Percentiles rank a stretch among this genome's conserved stretches.
These are phyloP conservation scores for Pharnaceum exiguum DNA, from an alignment of 148 eudicot genomes.

Conservation along the genomic window DNA sequence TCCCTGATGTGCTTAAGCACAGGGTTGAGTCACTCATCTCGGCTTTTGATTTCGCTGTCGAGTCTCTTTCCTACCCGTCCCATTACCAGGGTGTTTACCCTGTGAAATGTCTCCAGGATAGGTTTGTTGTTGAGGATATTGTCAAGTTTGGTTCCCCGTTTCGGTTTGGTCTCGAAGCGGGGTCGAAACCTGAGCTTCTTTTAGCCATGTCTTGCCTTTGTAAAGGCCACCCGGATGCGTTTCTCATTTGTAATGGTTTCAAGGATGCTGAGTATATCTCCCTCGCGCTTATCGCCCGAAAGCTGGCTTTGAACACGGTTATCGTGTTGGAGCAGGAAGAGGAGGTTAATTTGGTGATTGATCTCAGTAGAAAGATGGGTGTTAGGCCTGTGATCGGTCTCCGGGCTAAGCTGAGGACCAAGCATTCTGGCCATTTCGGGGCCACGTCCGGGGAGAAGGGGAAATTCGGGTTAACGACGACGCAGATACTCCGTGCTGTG, in stretches of 20 bases:
- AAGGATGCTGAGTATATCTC: constrained; percentile 81
- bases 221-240: constrained; percentile 59
- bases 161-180: constrained; percentile 89
- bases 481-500: constrained; percentile 71
- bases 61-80: constrained; percentile 44
- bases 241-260: constrained; percentile 82
- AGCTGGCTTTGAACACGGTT: constrained; percentile 58
- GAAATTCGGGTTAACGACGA: constrained; percentile 71
- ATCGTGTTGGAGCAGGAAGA: constrained; percentile 90
- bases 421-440: constrained; percentile 89
- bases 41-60: constrained; percentile 64
- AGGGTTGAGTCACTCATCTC: constrained; percentile 65
- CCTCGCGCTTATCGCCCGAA: constrained; percentile 67
- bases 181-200: constrained; percentile 93
- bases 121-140: constrained; percentile 81
- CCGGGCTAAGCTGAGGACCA: constrained; percentile 87
- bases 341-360: constrained; percentile 69
- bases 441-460: constrained; percentile 97
- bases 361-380: constrained; percentile 42
- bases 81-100: constrained; percentile 97
- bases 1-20: constrained; percentile 74
- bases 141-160: constrained; percentile 67
- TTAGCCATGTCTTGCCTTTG: constrained; percentile 75
- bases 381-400: constrained; percentile 75
- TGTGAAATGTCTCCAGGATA: constrained; percentile 85